A percentile compares a stretch with the other conserved stretches of the same genome.
phyloP scores from a whole-genome alignment of 2,329 filamentous ascomycete genomes.

The Colletotrichum sp. region DNA sequence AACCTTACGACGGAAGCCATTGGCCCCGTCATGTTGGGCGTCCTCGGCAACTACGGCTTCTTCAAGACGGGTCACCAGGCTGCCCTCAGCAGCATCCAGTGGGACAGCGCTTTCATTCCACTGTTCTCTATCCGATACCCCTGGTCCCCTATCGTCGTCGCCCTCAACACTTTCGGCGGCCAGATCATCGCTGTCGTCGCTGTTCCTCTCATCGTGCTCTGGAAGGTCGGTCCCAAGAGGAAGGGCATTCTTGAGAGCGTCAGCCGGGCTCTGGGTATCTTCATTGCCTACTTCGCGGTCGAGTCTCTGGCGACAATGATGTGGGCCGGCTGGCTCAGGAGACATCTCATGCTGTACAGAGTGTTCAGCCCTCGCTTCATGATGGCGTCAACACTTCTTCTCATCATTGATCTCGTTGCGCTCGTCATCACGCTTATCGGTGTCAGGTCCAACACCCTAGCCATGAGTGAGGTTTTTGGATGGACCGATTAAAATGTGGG shows the following conservation, averaged over 20 bases:
- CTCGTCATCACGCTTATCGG: conserved; percentile 76
- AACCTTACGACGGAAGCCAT: conserved; percentile 71
- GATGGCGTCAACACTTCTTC: conserved; percentile 73
- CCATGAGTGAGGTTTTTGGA: conserved; percentile 88
- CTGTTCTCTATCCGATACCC: conserved; percentile 84
- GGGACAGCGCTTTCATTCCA: conserved; percentile 94
- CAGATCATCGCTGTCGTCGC: conserved; percentile 83
- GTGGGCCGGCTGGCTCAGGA: conserved; percentile 85
- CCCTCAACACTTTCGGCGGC: conserved; percentile 86
- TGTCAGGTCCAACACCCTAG: conserved; percentile 76
- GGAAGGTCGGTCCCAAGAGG: conserved; percentile 85
- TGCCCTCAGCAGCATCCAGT: conserved; percentile 85
- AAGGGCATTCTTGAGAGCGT: conserved; percentile 72
- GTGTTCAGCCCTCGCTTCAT: conserved; percentile 94
- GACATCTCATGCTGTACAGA: conserved; percentile 95
- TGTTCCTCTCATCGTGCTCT: conserved; percentile 82
- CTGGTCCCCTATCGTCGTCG: conserved; percentile 82
- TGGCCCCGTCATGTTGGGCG: conserved; percentile 80
- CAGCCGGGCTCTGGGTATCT: conserved; percentile 73
- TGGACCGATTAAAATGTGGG: conserved; percentile 57
- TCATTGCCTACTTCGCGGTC: conserved; percentile 82
- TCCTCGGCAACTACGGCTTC: conserved; percentile 93
- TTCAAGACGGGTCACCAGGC: conserved; percentile 99
- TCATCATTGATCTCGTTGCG: conserved; percentile 79
- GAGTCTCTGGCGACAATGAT: conserved; percentile 85